phyloP scores from a whole-genome alignment of 768 basidiomycete genomes.

The Hygrophoropsis aurantiaca region DNA sequence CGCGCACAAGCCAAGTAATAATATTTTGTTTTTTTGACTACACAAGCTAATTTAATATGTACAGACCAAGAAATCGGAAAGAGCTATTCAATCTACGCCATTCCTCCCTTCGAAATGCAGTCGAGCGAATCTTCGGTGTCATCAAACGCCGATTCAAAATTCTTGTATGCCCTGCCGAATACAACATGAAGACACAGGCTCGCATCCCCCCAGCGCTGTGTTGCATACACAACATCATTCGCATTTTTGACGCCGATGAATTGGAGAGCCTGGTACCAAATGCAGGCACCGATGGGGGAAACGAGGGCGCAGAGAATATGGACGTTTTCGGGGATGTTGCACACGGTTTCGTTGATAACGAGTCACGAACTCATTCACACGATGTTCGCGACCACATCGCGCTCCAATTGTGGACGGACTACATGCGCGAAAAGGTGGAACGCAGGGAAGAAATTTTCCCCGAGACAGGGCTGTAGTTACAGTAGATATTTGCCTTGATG shows the following conservation, averaged over 20 bases:
- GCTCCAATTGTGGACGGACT: no score
- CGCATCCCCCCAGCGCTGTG: constrained; percentile 20
- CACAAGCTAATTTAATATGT: neutral
- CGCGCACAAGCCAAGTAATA: neutral
- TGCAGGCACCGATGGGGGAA: no score
- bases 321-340: no score
- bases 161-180: constrained; percentile 10
- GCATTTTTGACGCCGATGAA: constrained; percentile 8
- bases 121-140: constrained; percentile 21
- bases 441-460: no score
- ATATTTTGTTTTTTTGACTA: neutral
- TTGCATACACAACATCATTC: constrained; percentile 25
- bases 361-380: no score
- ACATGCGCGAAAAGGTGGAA: no score
- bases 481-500: no score
- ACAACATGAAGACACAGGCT: constrained; percentile 18
- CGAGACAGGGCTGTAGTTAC: no score
- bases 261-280: neutral
- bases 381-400: no score
- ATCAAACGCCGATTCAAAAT: constrained; percentile 18
- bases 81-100: constrained; percentile 26
- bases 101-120: constrained; percentile 15
- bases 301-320: no score
- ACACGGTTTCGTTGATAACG: no score
- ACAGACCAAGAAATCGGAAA: constrained; percentile 13